Evolutionary conservation across 495 filamentous ascomycete species (phyloP).

Genomic region (Corynascus novoguineensis): DNA sequence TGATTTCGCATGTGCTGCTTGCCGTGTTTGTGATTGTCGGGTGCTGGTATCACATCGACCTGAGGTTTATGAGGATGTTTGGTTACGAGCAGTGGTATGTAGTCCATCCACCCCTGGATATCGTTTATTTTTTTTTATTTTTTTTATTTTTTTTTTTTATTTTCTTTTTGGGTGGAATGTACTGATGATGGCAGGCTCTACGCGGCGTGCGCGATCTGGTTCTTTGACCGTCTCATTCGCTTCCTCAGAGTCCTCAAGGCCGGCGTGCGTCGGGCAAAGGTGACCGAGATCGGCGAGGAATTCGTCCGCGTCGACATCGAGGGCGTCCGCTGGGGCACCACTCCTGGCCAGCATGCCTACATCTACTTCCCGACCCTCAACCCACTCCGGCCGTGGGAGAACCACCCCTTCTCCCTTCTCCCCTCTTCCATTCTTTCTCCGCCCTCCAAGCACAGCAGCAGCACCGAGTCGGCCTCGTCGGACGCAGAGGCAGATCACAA

Average conservation of each 20-base stretch:
- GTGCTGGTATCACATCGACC: slow-evolving; percentile 39
- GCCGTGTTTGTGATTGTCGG: slow-evolving; percentile 36
- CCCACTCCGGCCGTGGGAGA: slow-evolving; percentile 1
- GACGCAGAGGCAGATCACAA: background rate
- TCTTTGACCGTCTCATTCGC: background rate
- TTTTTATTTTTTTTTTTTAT: background rate
- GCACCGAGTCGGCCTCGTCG: background rate
- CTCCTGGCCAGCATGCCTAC: slow-evolving; percentile 1
- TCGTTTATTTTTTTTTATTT: too few species aligned
- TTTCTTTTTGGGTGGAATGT: background rate
- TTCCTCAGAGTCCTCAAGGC: background rate
- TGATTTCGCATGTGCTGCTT: slow-evolving; percentile 37
- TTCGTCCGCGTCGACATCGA: slow-evolving; percentile 4
- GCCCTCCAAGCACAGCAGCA: background rate
- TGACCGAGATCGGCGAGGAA: background rate
- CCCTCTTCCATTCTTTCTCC: background rate
- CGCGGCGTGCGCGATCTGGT: background rate
- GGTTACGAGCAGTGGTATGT: background rate
- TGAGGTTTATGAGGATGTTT: slow-evolving; percentile 3
- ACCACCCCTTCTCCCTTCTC: slow-evolving; percentile 1
- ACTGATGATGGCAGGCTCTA: background rate
- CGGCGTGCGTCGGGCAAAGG: background rate
- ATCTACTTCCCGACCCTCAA: background rate
- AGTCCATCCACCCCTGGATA: too few species aligned
- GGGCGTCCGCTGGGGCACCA: background rate